A percentile compares a stretch with the other conserved stretches of the same genome.
These are phyloP conservation scores for Boletus rex-veris DNA, from an alignment of 768 basidiomycete genomes.

Conservation along the genomic window DNA sequence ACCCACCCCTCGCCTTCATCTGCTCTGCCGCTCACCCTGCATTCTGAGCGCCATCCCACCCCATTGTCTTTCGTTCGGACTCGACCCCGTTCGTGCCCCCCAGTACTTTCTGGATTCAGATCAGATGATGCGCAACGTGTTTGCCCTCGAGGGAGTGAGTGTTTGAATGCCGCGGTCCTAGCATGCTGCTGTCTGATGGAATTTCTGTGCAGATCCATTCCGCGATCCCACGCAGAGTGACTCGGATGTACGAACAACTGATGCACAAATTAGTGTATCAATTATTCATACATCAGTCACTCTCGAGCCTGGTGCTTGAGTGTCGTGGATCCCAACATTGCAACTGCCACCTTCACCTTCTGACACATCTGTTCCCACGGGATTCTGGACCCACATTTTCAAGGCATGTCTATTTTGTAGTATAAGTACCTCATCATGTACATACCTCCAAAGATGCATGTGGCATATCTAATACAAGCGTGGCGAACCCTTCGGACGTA, in stretches of 20 bases:
- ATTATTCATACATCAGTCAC: slow-evolving; percentile 8
- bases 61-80: too few relatives aligned
- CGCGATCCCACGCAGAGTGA: not conserved
- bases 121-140: not conserved
- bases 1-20: too few relatives aligned
- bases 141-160: not conserved
- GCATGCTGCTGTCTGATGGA: not conserved
- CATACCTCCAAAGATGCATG: too few relatives aligned
- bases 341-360: too few relatives aligned
- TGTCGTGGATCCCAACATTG: not conserved
- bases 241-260: slow-evolving; percentile 13
- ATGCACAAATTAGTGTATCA: not conserved
- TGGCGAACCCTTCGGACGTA: too few relatives aligned
- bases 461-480: too few relatives aligned
- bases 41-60: not conserved
- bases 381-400: not conserved
- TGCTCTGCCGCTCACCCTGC: too few relatives aligned
- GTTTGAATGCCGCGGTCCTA: fast-evolving
- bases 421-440: too few relatives aligned
- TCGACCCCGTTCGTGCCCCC: too few relatives aligned
- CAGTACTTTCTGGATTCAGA: too few relatives aligned
- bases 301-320: not conserved
- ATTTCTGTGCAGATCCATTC: not conserved
- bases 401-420: too few relatives aligned
- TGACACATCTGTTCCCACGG: not conserved